These are phyloP conservation scores for Quercus suber DNA, from an alignment of 306 rosid genomes.

Conservation along the genomic window DNA sequence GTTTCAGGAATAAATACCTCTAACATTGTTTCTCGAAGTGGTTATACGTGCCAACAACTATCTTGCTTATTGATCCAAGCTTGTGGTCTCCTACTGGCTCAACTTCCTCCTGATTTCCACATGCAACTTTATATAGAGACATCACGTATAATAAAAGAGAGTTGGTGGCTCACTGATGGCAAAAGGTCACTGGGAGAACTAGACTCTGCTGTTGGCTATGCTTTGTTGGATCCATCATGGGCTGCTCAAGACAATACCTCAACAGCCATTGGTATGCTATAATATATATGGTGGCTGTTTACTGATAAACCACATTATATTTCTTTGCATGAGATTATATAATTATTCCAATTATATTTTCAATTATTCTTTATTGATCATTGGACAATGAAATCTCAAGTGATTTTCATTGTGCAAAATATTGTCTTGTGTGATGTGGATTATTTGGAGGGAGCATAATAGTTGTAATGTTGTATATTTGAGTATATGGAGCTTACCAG, in stretches of 20 bases:
- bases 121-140: slow-evolving; percentile 81
- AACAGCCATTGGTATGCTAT: slow-evolving; percentile 78
- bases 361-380: neutral
- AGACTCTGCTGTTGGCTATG: slow-evolving; percentile 96
- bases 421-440: too few species aligned
- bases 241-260: slow-evolving; percentile 99
- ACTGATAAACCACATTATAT: neutral
- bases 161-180: slow-evolving; percentile 92
- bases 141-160: slow-evolving; percentile 88
- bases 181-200: slow-evolving; percentile 73
- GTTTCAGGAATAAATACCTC: slow-evolving; percentile 84
- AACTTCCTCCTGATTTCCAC: slow-evolving; percentile 95
- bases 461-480: too few species aligned
- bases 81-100: slow-evolving; percentile 93
- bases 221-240: slow-evolving; percentile 98
- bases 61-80: slow-evolving; percentile 97
- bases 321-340: neutral
- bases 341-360: neutral
- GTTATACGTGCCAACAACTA: slow-evolving; percentile 89
- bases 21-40: slow-evolving; percentile 88
- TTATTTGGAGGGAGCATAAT: too few species aligned
- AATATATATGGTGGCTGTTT: neutral
- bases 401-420: neutral
- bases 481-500: too few species aligned
- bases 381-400: neutral